These are phyloP conservation scores for Kwoniella heveanensis DNA, from an alignment of 768 basidiomycete species.

Conservation along the genomic window DNA sequence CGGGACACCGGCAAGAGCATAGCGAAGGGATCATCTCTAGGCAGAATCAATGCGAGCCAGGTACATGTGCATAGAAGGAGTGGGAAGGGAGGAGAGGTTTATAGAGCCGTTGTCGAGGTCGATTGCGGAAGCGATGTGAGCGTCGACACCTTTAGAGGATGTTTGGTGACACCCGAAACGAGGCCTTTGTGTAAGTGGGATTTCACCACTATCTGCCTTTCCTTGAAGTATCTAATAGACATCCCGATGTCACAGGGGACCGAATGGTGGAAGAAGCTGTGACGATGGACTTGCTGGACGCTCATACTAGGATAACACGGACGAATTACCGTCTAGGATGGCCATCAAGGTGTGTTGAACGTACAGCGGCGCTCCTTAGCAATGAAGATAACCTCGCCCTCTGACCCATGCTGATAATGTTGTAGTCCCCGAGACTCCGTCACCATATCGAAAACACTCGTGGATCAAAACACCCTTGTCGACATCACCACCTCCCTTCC, in stretches of 20 bases:
- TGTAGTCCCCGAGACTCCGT: constrained; percentile 86
- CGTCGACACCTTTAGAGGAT: constrained; percentile 70
- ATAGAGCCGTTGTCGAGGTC: constrained; percentile 79
- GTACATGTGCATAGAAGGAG: constrained; percentile 76
- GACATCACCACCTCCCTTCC: constrained; percentile 93
- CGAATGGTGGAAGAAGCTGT: constrained; percentile 84
- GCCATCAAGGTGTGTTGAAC: constrained; percentile 81
- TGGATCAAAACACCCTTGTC: constrained; percentile 78
- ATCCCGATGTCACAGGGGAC: too few species aligned
- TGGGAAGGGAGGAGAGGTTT: constrained; percentile 73
- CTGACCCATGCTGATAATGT: too few species aligned
- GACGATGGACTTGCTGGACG: constrained; percentile 82
- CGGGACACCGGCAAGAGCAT: constrained; percentile 59
- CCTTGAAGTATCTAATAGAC: too few species aligned
- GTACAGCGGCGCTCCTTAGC: background rate
- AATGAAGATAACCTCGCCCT: background rate
- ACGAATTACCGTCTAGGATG: constrained; percentile 92
- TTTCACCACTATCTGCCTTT: too few species aligned
- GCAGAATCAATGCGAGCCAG: constrained; percentile 67
- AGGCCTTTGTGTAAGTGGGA: constrained; percentile 62
- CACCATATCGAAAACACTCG: constrained; percentile 83
- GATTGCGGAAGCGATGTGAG: constrained; percentile 68
- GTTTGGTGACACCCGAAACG: constrained; percentile 82
- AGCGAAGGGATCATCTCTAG: constrained; percentile 64
- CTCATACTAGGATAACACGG: constrained; percentile 78